Evolutionary conservation across 495 filamentous ascomycete species (phyloP).

Genomic region (Penicillium waksmanii): DNA sequence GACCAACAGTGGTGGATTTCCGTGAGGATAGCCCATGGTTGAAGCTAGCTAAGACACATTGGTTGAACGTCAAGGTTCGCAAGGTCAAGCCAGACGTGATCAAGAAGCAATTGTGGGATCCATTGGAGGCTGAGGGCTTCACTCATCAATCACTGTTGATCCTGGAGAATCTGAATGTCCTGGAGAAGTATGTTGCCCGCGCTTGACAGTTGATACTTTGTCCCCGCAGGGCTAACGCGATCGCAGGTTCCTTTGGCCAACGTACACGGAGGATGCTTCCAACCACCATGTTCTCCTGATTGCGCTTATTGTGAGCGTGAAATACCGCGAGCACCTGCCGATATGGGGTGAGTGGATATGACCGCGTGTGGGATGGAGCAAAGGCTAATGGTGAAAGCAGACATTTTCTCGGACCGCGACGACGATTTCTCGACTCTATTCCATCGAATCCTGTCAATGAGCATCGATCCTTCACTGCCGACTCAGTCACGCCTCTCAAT

Average conservation of each 20-base stretch:
- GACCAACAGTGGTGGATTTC: conserved; percentile 67
- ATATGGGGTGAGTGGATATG: conserved; percentile 71
- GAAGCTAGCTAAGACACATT: conserved; percentile 80
- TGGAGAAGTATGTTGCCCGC: conserved; percentile 70
- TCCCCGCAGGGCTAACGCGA: conserved; percentile 28
- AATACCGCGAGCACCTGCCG: conserved; percentile 81
- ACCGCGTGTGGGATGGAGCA: not conserved
- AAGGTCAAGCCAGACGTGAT: conserved; percentile 86
- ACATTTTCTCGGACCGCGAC: conserved; percentile 74
- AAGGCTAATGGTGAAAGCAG: conserved; percentile 43
- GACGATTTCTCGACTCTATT: conserved; percentile 89
- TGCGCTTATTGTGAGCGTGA: conserved; percentile 82
- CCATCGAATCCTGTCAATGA: conserved; percentile 87
- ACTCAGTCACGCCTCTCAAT: conserved; percentile 74
- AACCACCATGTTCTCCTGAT: conserved; percentile 90
- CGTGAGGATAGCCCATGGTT: conserved; percentile 82
- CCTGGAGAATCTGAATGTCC: conserved; percentile 85
- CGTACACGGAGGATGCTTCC: conserved; percentile 84
- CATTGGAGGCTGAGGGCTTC: conserved; percentile 79
- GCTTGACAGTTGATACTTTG: not conserved
- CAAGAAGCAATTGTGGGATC: conserved; percentile 90
- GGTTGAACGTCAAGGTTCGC: conserved; percentile 70
- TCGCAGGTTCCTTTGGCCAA: conserved; percentile 87
- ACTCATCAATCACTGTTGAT: conserved; percentile 75
- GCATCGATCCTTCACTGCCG: conserved; percentile 75